Evolutionary conservation across 306 rosid genomes (phyloP).

Genomic region (Prunus mongolica): DNA sequence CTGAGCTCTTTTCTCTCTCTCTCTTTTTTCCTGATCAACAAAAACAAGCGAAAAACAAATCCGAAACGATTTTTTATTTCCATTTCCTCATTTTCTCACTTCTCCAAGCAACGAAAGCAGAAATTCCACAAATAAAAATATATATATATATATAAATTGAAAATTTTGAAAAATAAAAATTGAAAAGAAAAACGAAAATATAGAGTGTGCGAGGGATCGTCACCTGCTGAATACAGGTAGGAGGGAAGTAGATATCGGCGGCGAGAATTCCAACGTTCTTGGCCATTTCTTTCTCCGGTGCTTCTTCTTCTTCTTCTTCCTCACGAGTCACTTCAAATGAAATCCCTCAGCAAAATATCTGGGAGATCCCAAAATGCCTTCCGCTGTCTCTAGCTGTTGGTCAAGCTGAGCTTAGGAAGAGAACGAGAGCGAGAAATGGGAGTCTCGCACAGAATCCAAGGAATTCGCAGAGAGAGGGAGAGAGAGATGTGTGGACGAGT

Average conservation of each 20-base stretch:
- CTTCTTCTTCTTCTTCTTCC: neutral
- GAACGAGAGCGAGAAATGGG: slow-evolving; percentile 9
- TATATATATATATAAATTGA: neutral
- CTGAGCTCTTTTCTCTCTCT: neutral
- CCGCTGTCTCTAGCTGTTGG: slow-evolving; percentile 2
- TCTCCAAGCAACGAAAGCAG: neutral
- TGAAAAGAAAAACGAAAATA: neutral
- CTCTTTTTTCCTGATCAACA: neutral
- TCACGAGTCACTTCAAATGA: neutral
- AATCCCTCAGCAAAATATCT: neutral
- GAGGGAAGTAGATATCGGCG: slow-evolving; percentile 90
- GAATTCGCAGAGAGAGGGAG: slow-evolving; percentile 5
- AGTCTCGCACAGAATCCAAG: neutral
- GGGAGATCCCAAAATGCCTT: slow-evolving; percentile 2
- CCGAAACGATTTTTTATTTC: neutral
- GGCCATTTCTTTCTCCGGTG: slow-evolving; percentile 47
- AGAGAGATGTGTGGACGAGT: neutral
- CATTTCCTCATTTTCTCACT: neutral
- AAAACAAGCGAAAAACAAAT: neutral
- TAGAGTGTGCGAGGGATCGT: slow-evolving; percentile 9
- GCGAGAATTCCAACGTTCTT: slow-evolving; percentile 94
- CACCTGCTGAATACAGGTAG: slow-evolving; percentile 80
- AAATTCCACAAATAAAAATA: neutral
- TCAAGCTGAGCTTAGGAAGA: neutral
- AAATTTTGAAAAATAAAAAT: neutral